Evolutionary conservation across 768 basidiomycete genomes (phyloP), one percentile per base, ranked within the genome.

Genomic region (Podaxis carcinomalis): DNA sequence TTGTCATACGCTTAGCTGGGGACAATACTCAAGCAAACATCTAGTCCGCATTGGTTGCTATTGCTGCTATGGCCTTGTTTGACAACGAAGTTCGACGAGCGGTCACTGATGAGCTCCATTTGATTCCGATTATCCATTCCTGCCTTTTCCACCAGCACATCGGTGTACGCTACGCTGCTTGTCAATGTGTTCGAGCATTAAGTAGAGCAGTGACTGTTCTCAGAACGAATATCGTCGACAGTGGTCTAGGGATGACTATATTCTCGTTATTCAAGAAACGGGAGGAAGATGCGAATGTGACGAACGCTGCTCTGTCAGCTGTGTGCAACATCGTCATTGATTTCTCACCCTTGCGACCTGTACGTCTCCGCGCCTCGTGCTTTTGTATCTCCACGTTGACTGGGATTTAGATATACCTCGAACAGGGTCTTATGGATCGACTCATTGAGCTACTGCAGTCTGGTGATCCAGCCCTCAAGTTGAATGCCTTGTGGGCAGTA

Each of bases 251-350:
- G 0, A 76, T 87, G 70, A 80, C 83, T 7, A 78, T 97, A 3
- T 86, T 91, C 63, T 73, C 80, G 35, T 72, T 93, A 25, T 69
- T 76, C 1, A 69, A 69, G 39, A 52, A 69, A 2, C 66, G 69
- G 3, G 61, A 57, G 27, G 86, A 92, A 62, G 90, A 93, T 68
- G 73, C 82, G 50, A 76, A 90, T 13, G 92, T 95, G 21, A 78
- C 85, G 19, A 78, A 80, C 56, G 90, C 89, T 0, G 89, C 91
- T 0, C 72, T 92, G 1, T 80, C 86, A 0, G 88, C 86, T 4
- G 80, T 96, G 3, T 93, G 92, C 72, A 96, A 97, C 70, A 80
- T 95, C 46, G 84, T 95, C 6, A 88, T 86, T 56, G 90, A 93
- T 56, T 94, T 92, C 72, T 93, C 93, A 10, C 93, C 93, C 5